phyloP scores from a whole-genome alignment of 1,139 yeast genomes.

The Lipomyces yarrowii region DNA sequence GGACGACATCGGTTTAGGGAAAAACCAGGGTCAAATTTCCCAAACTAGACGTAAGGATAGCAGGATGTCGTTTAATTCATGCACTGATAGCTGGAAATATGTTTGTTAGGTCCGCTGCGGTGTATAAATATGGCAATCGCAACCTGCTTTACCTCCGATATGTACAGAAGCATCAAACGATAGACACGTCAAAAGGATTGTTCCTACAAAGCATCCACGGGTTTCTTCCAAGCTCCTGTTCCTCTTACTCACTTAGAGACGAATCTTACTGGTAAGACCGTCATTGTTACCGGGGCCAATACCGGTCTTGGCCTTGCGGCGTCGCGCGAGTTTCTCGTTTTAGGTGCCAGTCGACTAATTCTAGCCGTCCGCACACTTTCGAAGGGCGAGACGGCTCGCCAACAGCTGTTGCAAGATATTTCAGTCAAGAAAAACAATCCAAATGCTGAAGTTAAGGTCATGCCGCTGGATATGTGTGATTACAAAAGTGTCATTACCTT shows the following conservation, averaged over 20 bases:
- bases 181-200: no score
- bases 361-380: slow-evolving; percentile 13
- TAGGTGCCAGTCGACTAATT: background rate
- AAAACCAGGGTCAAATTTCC: no score
- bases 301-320: slow-evolving; percentile 13
- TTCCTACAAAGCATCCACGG: background rate
- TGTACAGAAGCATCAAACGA: no score
- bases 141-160: no score
- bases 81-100: no score
- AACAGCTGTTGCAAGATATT: background rate
- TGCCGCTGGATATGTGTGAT: slow-evolving; percentile 5
- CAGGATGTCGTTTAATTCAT: no score
- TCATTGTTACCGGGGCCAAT: slow-evolving; percentile 18
- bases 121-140: no score
- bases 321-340: slow-evolving; percentile 9
- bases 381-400: slow-evolving; percentile 3
- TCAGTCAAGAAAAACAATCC: background rate
- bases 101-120: no score
- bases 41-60: no score
- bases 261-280: slow-evolving; percentile 10
- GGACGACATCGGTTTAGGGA: no score
- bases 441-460: slow-evolving; percentile 6
- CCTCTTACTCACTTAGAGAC: background rate
- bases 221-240: background rate
- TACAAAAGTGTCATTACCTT: slow-evolving; percentile 4